A percentile compares a stretch with the other conserved stretches of the same genome.
These are phyloP conservation scores for Marchantia polymorpha DNA, from an alignment of 225 moss, liverwort and hornwort species.

Conservation along the genomic window DNA sequence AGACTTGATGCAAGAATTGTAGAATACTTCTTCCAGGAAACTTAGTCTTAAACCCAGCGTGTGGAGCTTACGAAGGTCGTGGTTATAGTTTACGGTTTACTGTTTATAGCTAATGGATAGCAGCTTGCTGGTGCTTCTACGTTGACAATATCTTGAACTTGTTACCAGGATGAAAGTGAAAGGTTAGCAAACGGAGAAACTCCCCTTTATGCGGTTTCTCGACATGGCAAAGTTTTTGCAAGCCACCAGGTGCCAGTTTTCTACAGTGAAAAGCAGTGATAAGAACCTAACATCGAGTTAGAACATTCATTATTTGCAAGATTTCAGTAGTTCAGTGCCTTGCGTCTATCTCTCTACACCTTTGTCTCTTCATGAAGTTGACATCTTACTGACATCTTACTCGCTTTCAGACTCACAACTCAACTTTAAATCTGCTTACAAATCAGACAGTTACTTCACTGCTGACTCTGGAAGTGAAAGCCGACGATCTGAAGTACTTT, in stretches of 20 bases:
- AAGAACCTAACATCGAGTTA: background rate
- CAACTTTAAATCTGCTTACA: slow-evolving; percentile 9
- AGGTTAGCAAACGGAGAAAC: background rate
- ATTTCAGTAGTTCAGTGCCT: background rate
- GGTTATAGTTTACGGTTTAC: too few species aligned
- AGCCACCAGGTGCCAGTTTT: slow-evolving; percentile 14
- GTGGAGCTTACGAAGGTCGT: background rate
- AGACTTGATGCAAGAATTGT: background rate
- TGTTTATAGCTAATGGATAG: background rate
- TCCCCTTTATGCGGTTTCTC: background rate
- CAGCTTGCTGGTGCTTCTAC: background rate
- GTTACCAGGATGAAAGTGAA: background rate
- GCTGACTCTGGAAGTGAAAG: slow-evolving; percentile 14
- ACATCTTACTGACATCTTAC: background rate
- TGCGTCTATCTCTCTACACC: background rate
- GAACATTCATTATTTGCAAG: background rate
- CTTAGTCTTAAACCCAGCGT: background rate
- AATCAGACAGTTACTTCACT: slow-evolving; percentile 11
- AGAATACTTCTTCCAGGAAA: background rate
- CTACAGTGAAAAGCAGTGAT: background rate
- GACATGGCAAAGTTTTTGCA: slow-evolving; percentile 5
- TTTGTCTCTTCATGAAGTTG: background rate
- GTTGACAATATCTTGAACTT: background rate
- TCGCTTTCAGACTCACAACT: background rate
- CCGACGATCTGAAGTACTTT: slow-evolving; percentile 3